These are phyloP conservation scores for Exophiala xenobiotica DNA, from an alignment of 2,329 filamentous ascomycete genomes.

Conservation along the genomic window DNA sequence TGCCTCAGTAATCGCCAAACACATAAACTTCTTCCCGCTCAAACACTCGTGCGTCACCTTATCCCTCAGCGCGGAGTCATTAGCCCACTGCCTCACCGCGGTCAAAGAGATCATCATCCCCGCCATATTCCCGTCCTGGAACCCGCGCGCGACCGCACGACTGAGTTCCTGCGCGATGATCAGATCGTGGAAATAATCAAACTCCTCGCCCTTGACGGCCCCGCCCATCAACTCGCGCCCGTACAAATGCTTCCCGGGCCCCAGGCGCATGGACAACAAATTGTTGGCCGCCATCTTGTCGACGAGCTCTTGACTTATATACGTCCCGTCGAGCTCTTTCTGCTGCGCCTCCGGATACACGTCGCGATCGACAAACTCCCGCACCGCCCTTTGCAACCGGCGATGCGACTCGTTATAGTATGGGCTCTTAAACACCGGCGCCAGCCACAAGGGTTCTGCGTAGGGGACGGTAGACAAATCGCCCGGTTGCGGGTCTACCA, in stretches of 20 bases:
- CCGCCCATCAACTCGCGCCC: slow-evolving; percentile 65
- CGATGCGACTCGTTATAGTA: slow-evolving; percentile 68
- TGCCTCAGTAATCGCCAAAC: slow-evolving; percentile 78
- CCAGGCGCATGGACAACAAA: slow-evolving; percentile 68
- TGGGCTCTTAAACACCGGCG: slow-evolving; percentile 70
- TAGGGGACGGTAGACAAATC: slow-evolving; percentile 78
- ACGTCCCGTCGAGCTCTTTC: slow-evolving; percentile 67
- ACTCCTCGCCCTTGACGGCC: slow-evolving; percentile 66
- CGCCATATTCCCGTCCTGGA: slow-evolving; percentile 75
- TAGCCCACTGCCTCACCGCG: slow-evolving; percentile 70
- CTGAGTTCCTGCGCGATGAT: slow-evolving; percentile 72
- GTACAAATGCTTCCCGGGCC: slow-evolving; percentile 64
- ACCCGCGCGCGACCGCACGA: slow-evolving; percentile 70
- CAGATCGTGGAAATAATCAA: slow-evolving; percentile 69
- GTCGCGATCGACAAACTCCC: slow-evolving; percentile 64
- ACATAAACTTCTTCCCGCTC: slow-evolving; percentile 64
- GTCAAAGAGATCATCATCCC: slow-evolving; percentile 64
- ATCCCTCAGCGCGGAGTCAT: slow-evolving; percentile 60
- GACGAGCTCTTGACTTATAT: slow-evolving; percentile 65
- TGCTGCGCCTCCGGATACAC: slow-evolving; percentile 63
- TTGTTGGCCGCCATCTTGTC: slow-evolving; percentile 62
- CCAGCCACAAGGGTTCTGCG: slow-evolving; percentile 80
- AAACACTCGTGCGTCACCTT: slow-evolving; percentile 67
- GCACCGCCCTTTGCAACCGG: slow-evolving; percentile 65
- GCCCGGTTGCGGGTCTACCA: slow-evolving; percentile 67